Base-by-base conservation (phyloP, 164 flowering plant genomes). In the Aristolochia fimbriata region DNA sequence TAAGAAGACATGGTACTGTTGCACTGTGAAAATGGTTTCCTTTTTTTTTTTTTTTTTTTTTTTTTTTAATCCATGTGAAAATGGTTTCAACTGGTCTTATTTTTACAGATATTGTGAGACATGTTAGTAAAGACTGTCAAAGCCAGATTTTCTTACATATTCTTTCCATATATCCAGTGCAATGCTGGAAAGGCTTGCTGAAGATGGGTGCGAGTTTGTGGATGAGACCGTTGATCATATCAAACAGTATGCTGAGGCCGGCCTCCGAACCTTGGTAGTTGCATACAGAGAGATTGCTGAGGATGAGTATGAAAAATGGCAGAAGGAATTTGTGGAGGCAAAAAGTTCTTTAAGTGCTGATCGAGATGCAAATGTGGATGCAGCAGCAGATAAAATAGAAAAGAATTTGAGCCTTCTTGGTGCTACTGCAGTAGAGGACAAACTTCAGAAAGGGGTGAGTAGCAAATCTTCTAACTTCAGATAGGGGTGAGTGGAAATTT, bases 361-460 rank as follows among this genome's bases (percentile, higher is more conserved):
- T 27, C 77, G 84, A 62, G 90, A 88, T 64, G 76, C 68, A 48
- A 47, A 78, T 72, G 67, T 88, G 62, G 88, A 79, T 67, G 77
- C 74, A 27, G 76, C 74, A 57, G 88, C 90, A 43, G 85, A 84
- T 50, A 81, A 78, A 68, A 82, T 88, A 57, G 97, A 91, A 70
- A 79, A 67, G 66, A 75, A 82, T 66, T 66, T 91, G 45, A 69
- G 81, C 67, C 96, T 91, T 73, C 88, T 88, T 62, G 97, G 97
- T 73, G 83, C 87, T 61, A 88, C 97, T 60, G 93, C 93, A 57
- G 91, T 91, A 60, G 97, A 91, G 69, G 97, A 91, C 72, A 91
- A 84, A 65, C 79, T 91, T 27, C 97, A 91, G 67, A 77, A 84
- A 51, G 96, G 93, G 83, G 97, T 91, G 22, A 61, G 60, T 62